Percentiles rank a stretch among this genome's conserved stretches.
Evolutionary conservation across 768 basidiomycete genomes (phyloP).

Genomic region (Lentinula boryana): DNA sequence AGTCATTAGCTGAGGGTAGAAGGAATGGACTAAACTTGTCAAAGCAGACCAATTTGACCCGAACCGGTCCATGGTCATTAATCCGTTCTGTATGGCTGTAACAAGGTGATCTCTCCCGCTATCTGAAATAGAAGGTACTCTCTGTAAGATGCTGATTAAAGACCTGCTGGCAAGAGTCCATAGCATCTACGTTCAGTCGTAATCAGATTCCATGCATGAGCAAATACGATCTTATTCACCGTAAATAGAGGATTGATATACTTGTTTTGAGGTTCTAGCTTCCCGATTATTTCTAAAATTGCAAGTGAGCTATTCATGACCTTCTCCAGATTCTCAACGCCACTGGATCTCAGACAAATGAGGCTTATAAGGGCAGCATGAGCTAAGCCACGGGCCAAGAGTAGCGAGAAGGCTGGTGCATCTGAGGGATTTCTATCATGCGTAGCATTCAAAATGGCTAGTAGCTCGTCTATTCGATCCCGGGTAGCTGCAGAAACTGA

Average conservation of each 20-base stretch:
- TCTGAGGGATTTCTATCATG: not conserved
- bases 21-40: not conserved
- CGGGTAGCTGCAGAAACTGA: not conserved
- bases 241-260: slow-evolving; percentile 25
- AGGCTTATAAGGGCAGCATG: slow-evolving; percentile 31
- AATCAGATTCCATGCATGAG: slow-evolving; percentile 6
- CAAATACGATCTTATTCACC: slow-evolving; percentile 20
- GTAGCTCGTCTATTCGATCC: not conserved
- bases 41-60: not conserved
- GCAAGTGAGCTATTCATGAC: not conserved
- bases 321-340: not conserved
- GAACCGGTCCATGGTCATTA: not conserved
- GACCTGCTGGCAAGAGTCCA: slow-evolving; percentile 3
- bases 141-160: not conserved
- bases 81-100: not conserved
- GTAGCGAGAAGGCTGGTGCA: slow-evolving; percentile 10
- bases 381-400: slow-evolving; percentile 28
- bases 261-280: not conserved
- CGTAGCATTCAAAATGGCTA: not conserved
- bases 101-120: not conserved
- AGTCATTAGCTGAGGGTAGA: not conserved
- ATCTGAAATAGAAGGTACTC: not conserved
- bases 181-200: slow-evolving; percentile 12
- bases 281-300: not conserved
- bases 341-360: slow-evolving; percentile 14